Evolutionary conservation across 202 grass and related monocot species (phyloP).

Genomic region (Zoysia matrella): DNA sequence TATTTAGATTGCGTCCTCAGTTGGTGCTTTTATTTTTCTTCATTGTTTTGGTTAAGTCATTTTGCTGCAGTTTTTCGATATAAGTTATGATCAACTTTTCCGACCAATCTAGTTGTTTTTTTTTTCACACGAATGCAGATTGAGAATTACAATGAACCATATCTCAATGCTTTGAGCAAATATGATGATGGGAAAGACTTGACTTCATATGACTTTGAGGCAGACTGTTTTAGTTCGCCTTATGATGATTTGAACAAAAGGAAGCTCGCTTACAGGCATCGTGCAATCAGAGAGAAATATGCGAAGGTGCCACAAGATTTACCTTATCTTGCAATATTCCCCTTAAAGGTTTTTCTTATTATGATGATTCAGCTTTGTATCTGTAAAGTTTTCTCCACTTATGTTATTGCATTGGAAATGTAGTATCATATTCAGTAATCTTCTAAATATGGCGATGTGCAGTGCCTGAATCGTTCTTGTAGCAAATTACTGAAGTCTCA

Average conservation of each 20-base stretch:
- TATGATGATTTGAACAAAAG: slow-evolving; percentile 89
- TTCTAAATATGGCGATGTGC: slow-evolving; percentile 12
- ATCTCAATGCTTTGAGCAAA: slow-evolving; percentile 69
- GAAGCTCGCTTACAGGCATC: slow-evolving; percentile 96
- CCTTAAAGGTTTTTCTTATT: slow-evolving; percentile 23
- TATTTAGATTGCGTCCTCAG: background rate
- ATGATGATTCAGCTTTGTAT: slow-evolving; percentile 8
- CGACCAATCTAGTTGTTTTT: slow-evolving; percentile 31
- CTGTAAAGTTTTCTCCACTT: background rate
- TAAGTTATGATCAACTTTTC: background rate
- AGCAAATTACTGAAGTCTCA: background rate
- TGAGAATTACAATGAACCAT: slow-evolving; percentile 96
- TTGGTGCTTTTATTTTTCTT: slow-evolving; percentile 4
- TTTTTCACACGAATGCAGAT: slow-evolving; percentile 51
- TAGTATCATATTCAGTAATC: slow-evolving; percentile 10
- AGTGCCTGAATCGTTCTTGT: slow-evolving; percentile 20
- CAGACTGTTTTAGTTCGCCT: slow-evolving; percentile 75
- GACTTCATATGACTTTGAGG: slow-evolving; percentile 84
- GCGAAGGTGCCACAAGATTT: slow-evolving; percentile 58
- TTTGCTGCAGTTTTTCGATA: slow-evolving; percentile 1
- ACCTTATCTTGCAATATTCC: slow-evolving; percentile 28
- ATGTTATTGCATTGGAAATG: background rate
- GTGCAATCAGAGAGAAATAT: slow-evolving; percentile 87
- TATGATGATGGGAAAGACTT: slow-evolving; percentile 94
- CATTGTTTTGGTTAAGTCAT: background rate